Evolutionary conservation across 441 rosid genomes (phyloP).

Genomic region (Erodium moschatum): DNA sequence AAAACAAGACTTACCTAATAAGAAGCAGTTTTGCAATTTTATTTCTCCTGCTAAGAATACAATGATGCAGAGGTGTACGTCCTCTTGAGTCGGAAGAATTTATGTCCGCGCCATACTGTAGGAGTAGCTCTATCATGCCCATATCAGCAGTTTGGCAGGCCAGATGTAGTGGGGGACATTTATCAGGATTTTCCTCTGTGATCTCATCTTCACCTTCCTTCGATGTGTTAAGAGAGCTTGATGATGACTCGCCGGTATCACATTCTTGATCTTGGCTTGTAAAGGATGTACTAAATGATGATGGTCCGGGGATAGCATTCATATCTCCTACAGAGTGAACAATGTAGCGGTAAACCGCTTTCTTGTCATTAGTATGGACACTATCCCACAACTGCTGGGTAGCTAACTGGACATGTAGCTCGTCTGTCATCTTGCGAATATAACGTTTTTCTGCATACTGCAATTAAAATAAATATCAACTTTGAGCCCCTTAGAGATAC

Average conservation of each 20-base stretch:
- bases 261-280: constrained; percentile 49
- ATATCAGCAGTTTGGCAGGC: constrained; percentile 94
- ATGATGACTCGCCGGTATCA: constrained; percentile 50
- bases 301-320: constrained; percentile 52
- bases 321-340: constrained; percentile 69
- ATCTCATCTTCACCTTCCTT: constrained; percentile 37
- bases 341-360: constrained; percentile 75
- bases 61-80: constrained; percentile 68
- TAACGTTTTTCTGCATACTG: constrained; percentile 93
- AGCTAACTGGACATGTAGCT: constrained; percentile 39
- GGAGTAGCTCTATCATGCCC: constrained; percentile 91
- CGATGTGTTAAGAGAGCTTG: constrained; percentile 46
- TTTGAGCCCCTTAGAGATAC: not conserved
- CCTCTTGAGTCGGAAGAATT: constrained; percentile 70
- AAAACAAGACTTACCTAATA: constrained; percentile 45
- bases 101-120: constrained; percentile 87
- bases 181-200: constrained; percentile 43
- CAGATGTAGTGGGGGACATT: constrained; percentile 79
- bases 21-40: constrained; percentile 69
- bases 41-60: constrained; percentile 55
- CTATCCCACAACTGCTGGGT: constrained; percentile 83
- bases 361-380: constrained; percentile 80
- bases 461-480: constrained; percentile 3
- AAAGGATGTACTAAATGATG: constrained; percentile 47
- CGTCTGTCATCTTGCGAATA: constrained; percentile 64